Evolutionary conservation across 2,329 filamentous ascomycete genomes (phyloP).

Genomic region (Aspergillus sojae): DNA sequence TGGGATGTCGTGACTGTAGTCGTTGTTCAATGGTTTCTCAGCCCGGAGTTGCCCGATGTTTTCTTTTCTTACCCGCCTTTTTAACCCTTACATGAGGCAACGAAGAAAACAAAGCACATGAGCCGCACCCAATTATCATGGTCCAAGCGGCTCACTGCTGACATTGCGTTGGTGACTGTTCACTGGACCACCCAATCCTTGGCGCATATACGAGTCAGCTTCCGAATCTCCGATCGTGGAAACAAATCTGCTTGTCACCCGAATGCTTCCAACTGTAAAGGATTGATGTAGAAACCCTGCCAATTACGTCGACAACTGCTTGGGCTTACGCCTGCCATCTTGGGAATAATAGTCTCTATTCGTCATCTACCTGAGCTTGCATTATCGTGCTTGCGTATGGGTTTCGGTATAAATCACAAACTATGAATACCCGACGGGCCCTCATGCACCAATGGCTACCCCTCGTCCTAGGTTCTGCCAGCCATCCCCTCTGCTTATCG

Average conservation of each 20-base stretch:
- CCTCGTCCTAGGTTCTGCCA: neutral
- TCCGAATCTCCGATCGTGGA: neutral
- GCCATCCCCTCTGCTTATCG: conserved; percentile 13
- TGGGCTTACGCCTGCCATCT: neutral
- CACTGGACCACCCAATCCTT: conserved; percentile 16
- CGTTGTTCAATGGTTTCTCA: neutral
- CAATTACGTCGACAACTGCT: neutral
- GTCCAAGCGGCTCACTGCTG: conserved; percentile 17
- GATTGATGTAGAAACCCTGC: neutral
- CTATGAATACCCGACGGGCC: neutral
- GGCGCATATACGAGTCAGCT: conserved; percentile 7
- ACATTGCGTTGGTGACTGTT: conserved; percentile 15
- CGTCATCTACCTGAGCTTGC: neutral
- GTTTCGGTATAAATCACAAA: neutral
- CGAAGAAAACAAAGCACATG: conserved; percentile 16
- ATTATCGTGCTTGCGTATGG: neutral
- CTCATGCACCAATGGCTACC: neutral
- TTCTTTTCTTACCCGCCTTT: neutral
- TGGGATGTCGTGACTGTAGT: neutral
- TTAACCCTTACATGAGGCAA: neutral
- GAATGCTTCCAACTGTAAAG: neutral
- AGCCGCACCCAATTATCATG: conserved; percentile 28
- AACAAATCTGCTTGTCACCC: neutral
- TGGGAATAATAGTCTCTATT: neutral
- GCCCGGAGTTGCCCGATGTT: neutral